A percentile compares a stretch with the other conserved stretches of the same genome.
phyloP scores from a whole-genome alignment of 2,329 filamentous ascomycete genomes.

The Chaetomium globosum region DNA sequence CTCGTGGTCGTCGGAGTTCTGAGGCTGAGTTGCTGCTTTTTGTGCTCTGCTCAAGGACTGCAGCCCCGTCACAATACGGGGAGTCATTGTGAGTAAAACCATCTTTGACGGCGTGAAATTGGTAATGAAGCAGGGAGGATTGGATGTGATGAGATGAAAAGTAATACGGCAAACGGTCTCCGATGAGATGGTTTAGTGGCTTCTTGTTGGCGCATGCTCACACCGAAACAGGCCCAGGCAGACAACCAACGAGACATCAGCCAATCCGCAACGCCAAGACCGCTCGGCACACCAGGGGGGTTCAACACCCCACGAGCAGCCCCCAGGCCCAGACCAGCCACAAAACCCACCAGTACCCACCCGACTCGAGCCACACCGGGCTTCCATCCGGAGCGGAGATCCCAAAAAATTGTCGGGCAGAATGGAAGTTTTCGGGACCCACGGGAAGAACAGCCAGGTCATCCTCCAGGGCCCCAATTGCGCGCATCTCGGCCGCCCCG shows the following conservation, averaged over 20 bases:
- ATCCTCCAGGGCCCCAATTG: slow-evolving; percentile 10
- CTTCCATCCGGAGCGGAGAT: not conserved
- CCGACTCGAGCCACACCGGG: slow-evolving; percentile 15
- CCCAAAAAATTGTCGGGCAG: slow-evolving; percentile 30
- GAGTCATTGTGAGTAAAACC: slow-evolving; percentile 78
- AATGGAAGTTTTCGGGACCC: slow-evolving; percentile 38
- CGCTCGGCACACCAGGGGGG: not conserved
- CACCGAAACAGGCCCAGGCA: not conserved
- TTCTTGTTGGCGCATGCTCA: not conserved
- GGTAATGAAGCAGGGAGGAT: not conserved
- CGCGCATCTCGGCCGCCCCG: slow-evolving; percentile 18
- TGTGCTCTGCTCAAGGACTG: slow-evolving; percentile 39
- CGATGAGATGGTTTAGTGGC: not conserved
- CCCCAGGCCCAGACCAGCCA: slow-evolving; percentile 15
- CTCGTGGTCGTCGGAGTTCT: slow-evolving; percentile 40
- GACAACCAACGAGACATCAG: not conserved
- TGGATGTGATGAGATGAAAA: not conserved
- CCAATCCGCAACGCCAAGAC: not conserved
- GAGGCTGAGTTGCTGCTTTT: slow-evolving; percentile 15
- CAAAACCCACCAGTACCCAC: slow-evolving; percentile 6
- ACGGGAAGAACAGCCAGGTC: slow-evolving; percentile 11
- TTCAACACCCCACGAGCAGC: not conserved
- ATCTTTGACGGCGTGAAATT: slow-evolving; percentile 48
- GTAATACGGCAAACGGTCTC: not conserved
- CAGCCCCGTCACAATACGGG: slow-evolving; percentile 66